phyloP scores from a whole-genome alignment of 2,329 filamentous ascomycete genomes.

The Aureobasidium vineae region DNA sequence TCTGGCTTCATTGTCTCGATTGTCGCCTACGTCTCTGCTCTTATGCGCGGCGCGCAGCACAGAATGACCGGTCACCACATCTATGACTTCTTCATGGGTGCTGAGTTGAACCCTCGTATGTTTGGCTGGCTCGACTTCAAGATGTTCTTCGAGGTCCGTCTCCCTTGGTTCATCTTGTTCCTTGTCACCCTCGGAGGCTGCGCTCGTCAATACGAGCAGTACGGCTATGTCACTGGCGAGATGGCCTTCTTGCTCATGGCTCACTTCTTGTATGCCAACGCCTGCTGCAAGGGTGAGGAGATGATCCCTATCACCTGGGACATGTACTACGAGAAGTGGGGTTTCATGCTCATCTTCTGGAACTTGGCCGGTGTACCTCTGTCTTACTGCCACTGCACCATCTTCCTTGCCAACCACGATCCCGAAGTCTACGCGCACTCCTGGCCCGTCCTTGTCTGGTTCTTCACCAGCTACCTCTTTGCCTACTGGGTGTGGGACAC shows the following conservation, averaged over 20 bases:
- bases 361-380: slow-evolving; percentile 89
- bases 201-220: slow-evolving; percentile 76
- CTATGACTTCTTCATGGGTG: slow-evolving; percentile 91
- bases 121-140: slow-evolving; percentile 78
- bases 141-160: slow-evolving; percentile 92
- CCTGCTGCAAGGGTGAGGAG: slow-evolving; percentile 89
- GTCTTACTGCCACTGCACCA: slow-evolving; percentile 89
- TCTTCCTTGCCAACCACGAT: slow-evolving; percentile 82
- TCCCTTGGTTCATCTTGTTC: slow-evolving; percentile 90
- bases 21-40: slow-evolving; percentile 81
- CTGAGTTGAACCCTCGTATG: slow-evolving; percentile 80
- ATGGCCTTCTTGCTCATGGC: slow-evolving; percentile 82
- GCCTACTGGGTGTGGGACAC: slow-evolving; percentile 46
- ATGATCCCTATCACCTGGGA: slow-evolving; percentile 89
- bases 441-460: slow-evolving; percentile 47
- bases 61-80: slow-evolving; percentile 82
- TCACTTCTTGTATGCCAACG: slow-evolving; percentile 88
- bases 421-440: slow-evolving; percentile 77
- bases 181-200: slow-evolving; percentile 73
- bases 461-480: slow-evolving; percentile 27
- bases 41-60: slow-evolving; percentile 77
- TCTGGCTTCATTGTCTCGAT: slow-evolving; percentile 82
- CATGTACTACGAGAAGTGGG: slow-evolving; percentile 97
- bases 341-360: slow-evolving; percentile 98
- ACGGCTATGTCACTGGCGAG: slow-evolving; percentile 84